phyloP scores from a whole-genome alignment of 1,284 basidiomycete species.

The Takashimella koratensis region DNA sequence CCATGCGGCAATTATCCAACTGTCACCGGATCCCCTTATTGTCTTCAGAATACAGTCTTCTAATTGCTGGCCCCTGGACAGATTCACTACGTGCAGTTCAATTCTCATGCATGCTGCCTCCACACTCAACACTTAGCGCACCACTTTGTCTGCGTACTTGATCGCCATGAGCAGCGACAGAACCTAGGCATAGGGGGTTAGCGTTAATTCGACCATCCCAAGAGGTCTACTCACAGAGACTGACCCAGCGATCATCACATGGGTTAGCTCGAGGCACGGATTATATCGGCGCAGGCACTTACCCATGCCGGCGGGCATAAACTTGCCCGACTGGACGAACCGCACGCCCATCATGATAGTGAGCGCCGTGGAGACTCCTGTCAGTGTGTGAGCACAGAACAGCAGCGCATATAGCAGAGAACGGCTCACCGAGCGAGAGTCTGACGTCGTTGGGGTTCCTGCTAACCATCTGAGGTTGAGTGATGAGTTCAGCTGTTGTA shows the following conservation, averaged over 20 bases:
- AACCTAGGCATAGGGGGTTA: not conserved
- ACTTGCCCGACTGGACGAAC: conserved; percentile 34
- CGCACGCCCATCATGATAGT: conserved; percentile 31
- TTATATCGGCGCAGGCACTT: conserved; percentile 13
- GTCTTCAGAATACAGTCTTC: too few relatives aligned
- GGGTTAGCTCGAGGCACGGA: not conserved
- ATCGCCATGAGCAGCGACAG: not conserved
- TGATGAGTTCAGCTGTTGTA: too few relatives aligned
- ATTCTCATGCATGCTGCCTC: too few relatives aligned
- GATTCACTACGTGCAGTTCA: too few relatives aligned
- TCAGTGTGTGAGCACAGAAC: not conserved
- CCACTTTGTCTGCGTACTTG: not conserved
- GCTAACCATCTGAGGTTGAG: conserved; percentile 24
- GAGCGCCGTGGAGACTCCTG: conserved; percentile 24
- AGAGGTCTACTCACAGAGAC: not conserved
- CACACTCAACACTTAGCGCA: too few relatives aligned
- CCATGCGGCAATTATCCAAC: too few relatives aligned
- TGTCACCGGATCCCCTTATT: too few relatives aligned
- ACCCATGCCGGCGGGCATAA: conserved; percentile 45
- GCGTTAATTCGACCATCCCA: not conserved
- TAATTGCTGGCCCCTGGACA: too few relatives aligned
- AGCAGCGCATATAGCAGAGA: not conserved
- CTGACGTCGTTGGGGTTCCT: conserved; percentile 27
- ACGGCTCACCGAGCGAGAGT: conserved; percentile 24
- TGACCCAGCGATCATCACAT: not conserved